phyloP scores from a whole-genome alignment of 2,329 filamentous ascomycete genomes.

The Trichoderma arundinaceum region DNA sequence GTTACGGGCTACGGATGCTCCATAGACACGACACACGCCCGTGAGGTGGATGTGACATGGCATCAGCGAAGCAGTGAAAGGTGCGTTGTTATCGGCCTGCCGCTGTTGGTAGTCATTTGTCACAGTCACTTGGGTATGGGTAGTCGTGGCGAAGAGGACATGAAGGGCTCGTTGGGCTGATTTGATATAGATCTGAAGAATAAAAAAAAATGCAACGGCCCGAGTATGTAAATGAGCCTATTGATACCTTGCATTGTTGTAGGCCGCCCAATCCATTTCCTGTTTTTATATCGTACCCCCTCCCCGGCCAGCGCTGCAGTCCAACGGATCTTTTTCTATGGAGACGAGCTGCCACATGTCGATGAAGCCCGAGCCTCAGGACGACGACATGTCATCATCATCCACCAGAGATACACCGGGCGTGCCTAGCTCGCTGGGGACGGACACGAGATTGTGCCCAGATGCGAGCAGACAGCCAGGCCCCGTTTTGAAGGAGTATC shows the following conservation, averaged over 20 bases:
- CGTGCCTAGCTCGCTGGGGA: conserved; percentile 4
- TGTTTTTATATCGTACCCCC: conserved; percentile 10
- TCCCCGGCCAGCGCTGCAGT: not conserved
- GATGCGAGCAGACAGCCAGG: conserved; percentile 16
- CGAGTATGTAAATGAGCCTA: conserved; percentile 13
- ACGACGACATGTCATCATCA: conserved; percentile 25
- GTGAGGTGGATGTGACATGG: too few relatives aligned
- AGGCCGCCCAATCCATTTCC: conserved; percentile 10
- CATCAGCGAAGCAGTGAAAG: not conserved
- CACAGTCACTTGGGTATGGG: not conserved
- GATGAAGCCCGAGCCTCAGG: not conserved
- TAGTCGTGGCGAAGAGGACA: not conserved
- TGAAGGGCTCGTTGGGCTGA: conserved; percentile 14
- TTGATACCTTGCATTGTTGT: not conserved
- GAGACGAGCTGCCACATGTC: conserved; percentile 11
- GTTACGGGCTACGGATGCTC: too few relatives aligned
- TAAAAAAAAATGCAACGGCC: not conserved
- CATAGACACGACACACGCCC: not conserved
- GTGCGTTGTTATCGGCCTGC: not conserved
- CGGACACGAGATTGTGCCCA: conserved; percentile 20
- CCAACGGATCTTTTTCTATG: conserved; percentile 6
- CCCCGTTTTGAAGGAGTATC: conserved; percentile 10
- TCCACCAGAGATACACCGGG: conserved; percentile 3
- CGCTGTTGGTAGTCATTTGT: not conserved
- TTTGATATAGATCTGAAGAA: not conserved